Base-by-base conservation (phyloP, 2,329 filamentous ascomycete species). In the Tolypocladium endophyticum region DNA sequence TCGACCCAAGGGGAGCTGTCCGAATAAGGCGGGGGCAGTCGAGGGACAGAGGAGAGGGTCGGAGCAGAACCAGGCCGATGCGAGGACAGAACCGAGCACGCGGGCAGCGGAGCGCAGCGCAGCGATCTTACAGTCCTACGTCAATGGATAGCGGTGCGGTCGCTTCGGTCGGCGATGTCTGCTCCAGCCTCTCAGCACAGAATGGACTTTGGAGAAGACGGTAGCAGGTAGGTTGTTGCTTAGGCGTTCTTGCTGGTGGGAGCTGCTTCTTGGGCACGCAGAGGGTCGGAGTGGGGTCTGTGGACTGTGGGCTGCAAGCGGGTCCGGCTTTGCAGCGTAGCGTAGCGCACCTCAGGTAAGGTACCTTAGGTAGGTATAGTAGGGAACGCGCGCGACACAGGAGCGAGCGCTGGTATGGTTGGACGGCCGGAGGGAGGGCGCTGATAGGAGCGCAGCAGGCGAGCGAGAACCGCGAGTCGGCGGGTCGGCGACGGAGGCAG, bases 181-280 rank as follows among this genome's bases (percentile, higher is more conserved):
- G 59, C 57, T 59, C 57, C 61, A 61, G 59, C 57, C 61, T 62
- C 54, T 60, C 43, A 35, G 59, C 56, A 58, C 50, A 52, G 36
- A 38, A 58, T 35, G 35, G 35, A 23, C 38, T 38, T 52, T n/a
- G 57, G 38, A 60, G 54, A 39, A 56, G 50, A 54, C 50, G 50
- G 30, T 8, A 52, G 47, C 47, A 33, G 8, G 54, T 28, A 41
- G 38, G 55, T 23, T 43, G 55, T 8, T 36, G 50, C 39, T 57
- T 33, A 47, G 55, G 55, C 43, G n/a, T 52, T 43, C 52, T 55
- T 23, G 52, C 9, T 52, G 53, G 30, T 53, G 58, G 58, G 58
- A 59, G 58, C 58, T 59, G 57, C 58, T n/a, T 47, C 38, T 59
- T 43, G 52, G 58, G 38, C 52, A 50, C 39, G 57, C 50, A 59